Conservation (phyloP, 352 stramenopile species). For the Phytophthora litchii region DNA sequence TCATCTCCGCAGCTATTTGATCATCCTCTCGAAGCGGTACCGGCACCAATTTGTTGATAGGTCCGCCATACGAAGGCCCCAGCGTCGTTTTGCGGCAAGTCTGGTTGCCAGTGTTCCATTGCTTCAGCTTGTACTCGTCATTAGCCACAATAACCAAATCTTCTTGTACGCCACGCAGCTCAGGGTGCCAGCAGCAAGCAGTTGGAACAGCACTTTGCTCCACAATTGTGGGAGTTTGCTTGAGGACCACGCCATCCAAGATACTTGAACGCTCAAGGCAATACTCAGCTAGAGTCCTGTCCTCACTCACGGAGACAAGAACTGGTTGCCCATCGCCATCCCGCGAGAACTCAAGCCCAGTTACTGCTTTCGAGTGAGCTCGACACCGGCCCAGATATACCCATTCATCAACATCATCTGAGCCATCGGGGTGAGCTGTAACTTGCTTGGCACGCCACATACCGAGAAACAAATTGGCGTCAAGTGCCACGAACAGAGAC, state of each 20-base stretch:
- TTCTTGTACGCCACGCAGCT: slow-evolving; percentile 78
- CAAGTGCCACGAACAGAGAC: slow-evolving; percentile 78
- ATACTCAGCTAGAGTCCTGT: slow-evolving; percentile 91
- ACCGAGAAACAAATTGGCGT: slow-evolving; percentile 74
- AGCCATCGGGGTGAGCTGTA: slow-evolving; percentile 5
- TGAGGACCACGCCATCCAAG: slow-evolving; percentile 86
- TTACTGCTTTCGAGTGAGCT: slow-evolving; percentile 84
- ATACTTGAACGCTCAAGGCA: slow-evolving; percentile 84
- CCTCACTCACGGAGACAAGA: slow-evolving; percentile 88
- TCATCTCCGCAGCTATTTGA: slow-evolving; percentile 17
- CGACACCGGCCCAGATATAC: slow-evolving; percentile 84
- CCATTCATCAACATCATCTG: slow-evolving; percentile 56
- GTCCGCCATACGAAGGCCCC: slow-evolving; percentile 89
- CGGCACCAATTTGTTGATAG: slow-evolving; percentile 82
- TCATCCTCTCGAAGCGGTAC: slow-evolving; percentile 53
- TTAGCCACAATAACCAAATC: slow-evolving; percentile 91
- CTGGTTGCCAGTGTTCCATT: slow-evolving; percentile 92
- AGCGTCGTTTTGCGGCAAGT: slow-evolving; percentile 91
- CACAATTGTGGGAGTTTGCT: slow-evolving; percentile 66
- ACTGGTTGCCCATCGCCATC: slow-evolving; percentile 72
- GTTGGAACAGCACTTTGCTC: slow-evolving; percentile 89
- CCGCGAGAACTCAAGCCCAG: slow-evolving; percentile 87
- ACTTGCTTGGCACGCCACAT: slow-evolving; percentile 73
- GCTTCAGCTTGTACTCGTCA: slow-evolving; percentile 94
- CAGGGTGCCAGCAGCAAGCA: slow-evolving; percentile 91